Evolutionary conservation across 768 basidiomycete species (phyloP), one percentile per base, ranked within the genome.

Genomic region (Daedaleopsis sinensis): DNA sequence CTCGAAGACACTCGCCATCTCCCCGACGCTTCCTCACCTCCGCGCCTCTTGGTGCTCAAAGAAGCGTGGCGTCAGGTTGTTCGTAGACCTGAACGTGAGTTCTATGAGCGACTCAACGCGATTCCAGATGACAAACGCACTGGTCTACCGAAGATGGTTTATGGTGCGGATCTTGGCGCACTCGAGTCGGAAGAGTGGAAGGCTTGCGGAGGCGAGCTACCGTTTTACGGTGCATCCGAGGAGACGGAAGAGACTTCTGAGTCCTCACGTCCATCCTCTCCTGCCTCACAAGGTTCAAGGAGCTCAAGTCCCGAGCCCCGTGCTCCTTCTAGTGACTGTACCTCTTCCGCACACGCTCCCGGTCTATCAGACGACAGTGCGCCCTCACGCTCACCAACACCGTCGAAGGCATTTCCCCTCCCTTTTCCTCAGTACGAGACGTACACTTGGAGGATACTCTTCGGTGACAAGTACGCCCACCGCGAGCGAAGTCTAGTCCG

Each of bases 401-500:
- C 39, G 39, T 3, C 39, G 10, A 2, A 18, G 39, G 7, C 27
- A 32, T 42, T 13, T 10, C 32, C 57, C 21, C 42, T 47, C 19
- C 55, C 49, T 5, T 32, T 21, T 38, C 43, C 47, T 15, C 49
- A 37, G 43, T 59, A 65, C 36, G 46, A 55, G 24, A 65, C 64
- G 13, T 47, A 27, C 7, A 58, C 59, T 7, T 56, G 53, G 36
- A 43, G 48, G 13, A 37, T 57, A 23, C 15, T 39, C 3, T 15
- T 15, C 2, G 47, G 50, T 1, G 27, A 27, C 9, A 35, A 51
- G 16, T 19, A 11, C 18, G 9, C 19, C 13, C 16, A 47, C 11
- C n/a, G 27, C 16, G 61, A 65, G 24, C 61, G 61, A 1, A 59
- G 58, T 24, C 64, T 62, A 36, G 56, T 59, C 50, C 60, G 64